Evolutionary conservation across 2,329 filamentous ascomycete genomes (phyloP).

Genomic region (Aspergillus awamori): DNA sequence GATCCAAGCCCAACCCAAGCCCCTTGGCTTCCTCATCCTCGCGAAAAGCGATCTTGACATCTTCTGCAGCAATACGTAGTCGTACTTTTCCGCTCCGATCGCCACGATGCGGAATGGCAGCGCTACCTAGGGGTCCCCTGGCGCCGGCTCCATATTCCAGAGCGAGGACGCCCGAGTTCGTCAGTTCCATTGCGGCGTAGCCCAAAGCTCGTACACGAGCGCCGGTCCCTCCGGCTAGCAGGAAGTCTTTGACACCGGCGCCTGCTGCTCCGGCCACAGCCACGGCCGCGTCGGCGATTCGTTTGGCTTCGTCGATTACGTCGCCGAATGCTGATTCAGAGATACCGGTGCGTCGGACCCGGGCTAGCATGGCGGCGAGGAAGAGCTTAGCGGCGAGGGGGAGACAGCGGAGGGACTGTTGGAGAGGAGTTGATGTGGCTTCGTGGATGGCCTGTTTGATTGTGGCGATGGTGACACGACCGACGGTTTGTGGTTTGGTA

Average conservation of each 20-base stretch:
- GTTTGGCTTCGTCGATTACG: conserved; percentile 80
- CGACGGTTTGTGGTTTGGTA: conserved; percentile 33
- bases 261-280: conserved; percentile 56
- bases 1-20: conserved; percentile 63
- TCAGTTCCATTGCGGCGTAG: conserved; percentile 76
- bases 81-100: conserved; percentile 87
- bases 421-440: conserved; percentile 87
- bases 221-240: conserved; percentile 52
- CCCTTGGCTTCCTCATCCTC: conserved; percentile 86
- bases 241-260: conserved; percentile 61
- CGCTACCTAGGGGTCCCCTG: conserved; percentile 33
- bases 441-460: conserved; percentile 95
- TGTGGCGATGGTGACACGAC: conserved; percentile 83
- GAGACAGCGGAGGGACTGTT: conserved; percentile 81
- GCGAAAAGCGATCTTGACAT: conserved; percentile 82
- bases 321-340: conserved; percentile 87
- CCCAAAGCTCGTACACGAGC: conserved; percentile 64
- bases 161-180: conserved; percentile 84
- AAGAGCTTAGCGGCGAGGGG: conserved; percentile 83
- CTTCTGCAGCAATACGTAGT: conserved; percentile 84
- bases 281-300: conserved; percentile 56
- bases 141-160: conserved; percentile 60
- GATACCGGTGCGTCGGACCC: conserved; percentile 79
- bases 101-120: conserved; percentile 63
- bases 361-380: conserved; percentile 76